Evolutionary conservation across 495 filamentous ascomycete species (phyloP).

Genomic region (Aspergillus baeticus): DNA sequence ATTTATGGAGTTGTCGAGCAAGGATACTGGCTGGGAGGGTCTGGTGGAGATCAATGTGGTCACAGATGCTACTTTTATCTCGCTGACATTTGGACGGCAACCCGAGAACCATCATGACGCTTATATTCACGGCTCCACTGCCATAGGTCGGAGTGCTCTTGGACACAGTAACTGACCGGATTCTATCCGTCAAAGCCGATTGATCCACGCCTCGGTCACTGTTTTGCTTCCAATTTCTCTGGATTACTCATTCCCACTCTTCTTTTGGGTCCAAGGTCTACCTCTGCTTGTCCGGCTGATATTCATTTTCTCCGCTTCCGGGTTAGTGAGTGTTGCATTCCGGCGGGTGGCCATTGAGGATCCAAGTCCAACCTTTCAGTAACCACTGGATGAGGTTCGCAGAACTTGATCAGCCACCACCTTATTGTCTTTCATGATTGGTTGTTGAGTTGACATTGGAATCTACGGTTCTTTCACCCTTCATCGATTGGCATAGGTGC

Average conservation of each 20-base stretch:
- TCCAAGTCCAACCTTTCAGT: conserved; percentile 14
- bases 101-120: conserved; percentile 33
- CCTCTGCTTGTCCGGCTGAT: conserved; percentile 28
- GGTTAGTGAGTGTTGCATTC: conserved; percentile 43
- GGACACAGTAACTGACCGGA: background rate
- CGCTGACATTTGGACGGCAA: conserved; percentile 16
- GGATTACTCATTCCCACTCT: conserved; percentile 13
- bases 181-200: conserved; percentile 8
- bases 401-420: conserved; percentile 26
- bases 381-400: conserved; percentile 19
- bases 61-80: conserved; percentile 15
- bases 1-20: conserved; percentile 3
- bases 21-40: conserved; percentile 2
- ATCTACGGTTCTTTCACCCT: conserved; percentile 26
- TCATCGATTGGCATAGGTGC: conserved; percentile 22
- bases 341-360: conserved; percentile 33
- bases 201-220: conserved; percentile 11
- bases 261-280: conserved; percentile 21
- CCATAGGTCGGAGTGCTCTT: background rate
- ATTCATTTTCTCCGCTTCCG: conserved; percentile 28
- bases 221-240: conserved; percentile 6
- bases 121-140: conserved; percentile 26
- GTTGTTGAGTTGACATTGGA: conserved; percentile 10
- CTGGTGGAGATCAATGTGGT: conserved; percentile 22
- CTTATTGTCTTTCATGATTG: conserved; percentile 27